Base-by-base conservation (phyloP, 164 flowering plant species). In the Tetracentron sinense region DNA sequence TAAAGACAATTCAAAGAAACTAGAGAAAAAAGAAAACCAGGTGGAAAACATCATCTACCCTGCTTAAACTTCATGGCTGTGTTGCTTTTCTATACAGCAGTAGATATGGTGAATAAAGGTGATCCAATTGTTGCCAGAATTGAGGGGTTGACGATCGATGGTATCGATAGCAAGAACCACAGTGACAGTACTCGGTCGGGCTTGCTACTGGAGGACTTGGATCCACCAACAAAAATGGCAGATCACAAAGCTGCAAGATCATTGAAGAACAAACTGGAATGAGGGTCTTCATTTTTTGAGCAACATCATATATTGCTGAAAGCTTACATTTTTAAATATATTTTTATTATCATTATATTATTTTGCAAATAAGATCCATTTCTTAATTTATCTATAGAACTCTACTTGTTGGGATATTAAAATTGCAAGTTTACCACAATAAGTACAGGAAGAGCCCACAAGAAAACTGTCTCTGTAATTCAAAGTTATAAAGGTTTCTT, bases 41-140 rank as follows among this genome's bases (percentile, higher is more conserved):
- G 8, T 20, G 3, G 25, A 17, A 42, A 22, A 17, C 29, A 26
- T 25, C 25, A 21, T 42, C 15, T 21, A 7, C 22, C 7, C 3
- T 28, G 26, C 55, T 21, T 61, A 42, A 55, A n/a, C 31, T 56
- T 30, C 28, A 21, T 62, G 22, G 56, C 21, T 64, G 21, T 70
- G 21, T 70, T 60, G 56, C 28, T 35, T 65, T 72, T 22, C 35
- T 26, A 42, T 35, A 31, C 70, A 38, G 74, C 76, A 61, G 77
- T 75, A 33, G 72, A 66, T 33, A 35, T 71, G 51, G 55, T 56
- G 63, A 61, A 44, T 58, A 64, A 65, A 58, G 71, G 48, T 60
- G 64, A 55, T 59, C 64, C 72, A 44, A 28, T 56, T 64, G 61
- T 48, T 67, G 61, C 68, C 57, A 72, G 68, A 70, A 57, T 54